These are phyloP conservation scores for Diospyros kaki DNA, from an alignment of 148 eudicot species.

Conservation along the genomic window DNA sequence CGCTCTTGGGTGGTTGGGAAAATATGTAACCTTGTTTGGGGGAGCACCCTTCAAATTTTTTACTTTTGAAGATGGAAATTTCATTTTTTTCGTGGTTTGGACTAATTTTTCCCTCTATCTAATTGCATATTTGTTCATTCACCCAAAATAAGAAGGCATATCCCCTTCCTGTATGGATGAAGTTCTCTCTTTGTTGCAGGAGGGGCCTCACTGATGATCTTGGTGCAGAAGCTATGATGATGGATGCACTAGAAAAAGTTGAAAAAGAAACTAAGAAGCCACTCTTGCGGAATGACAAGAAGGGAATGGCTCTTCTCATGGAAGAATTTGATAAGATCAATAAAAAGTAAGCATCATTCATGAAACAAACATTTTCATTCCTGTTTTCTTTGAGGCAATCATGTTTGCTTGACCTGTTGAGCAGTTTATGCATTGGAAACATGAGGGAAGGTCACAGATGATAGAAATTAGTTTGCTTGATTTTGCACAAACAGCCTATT, in stretches of 20 bases:
- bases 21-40: neutral
- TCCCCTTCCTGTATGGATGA: neutral
- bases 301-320: constrained; percentile 63
- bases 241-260: constrained; percentile 83
- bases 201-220: constrained; percentile 82
- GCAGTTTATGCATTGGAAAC: neutral
- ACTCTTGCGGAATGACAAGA: constrained; percentile 80
- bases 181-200: constrained; percentile 42
- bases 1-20: neutral
- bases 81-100: neutral
- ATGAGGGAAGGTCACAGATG: neutral
- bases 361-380: neutral
- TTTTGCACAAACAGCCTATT: neutral
- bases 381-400: neutral
- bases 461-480: neutral
- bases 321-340: constrained; percentile 82
- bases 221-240: constrained; percentile 90
- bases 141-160: neutral
- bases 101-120: neutral
- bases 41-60: neutral
- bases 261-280: constrained; percentile 85
- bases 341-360: constrained; percentile 56
- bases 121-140: neutral
- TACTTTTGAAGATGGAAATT: neutral
- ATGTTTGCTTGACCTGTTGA: neutral